These are phyloP conservation scores for Graphiopsis chlorocephala DNA, from an alignment of 2,329 filamentous ascomycete genomes.

Conservation along the genomic window DNA sequence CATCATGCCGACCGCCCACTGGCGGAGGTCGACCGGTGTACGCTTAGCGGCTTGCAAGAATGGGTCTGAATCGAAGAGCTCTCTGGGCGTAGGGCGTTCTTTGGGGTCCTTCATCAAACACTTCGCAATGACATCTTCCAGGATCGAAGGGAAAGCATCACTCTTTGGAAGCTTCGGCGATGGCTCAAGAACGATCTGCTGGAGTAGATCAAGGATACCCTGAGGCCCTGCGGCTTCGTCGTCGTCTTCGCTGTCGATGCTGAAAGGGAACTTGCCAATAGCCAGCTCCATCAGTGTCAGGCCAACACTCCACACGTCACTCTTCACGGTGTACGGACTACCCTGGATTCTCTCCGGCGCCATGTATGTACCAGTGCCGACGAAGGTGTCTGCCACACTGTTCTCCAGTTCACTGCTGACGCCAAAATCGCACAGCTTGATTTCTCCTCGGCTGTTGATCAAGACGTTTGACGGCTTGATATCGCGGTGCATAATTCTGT, in stretches of 20 bases:
- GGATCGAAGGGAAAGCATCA: constrained; percentile 89
- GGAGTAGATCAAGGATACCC: constrained; percentile 90
- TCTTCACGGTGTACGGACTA: constrained; percentile 95
- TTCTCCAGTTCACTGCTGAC: constrained; percentile 98
- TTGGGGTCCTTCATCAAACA: constrained; percentile 89
- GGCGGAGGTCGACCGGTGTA: constrained; percentile 87
- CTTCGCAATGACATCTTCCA: constrained; percentile 96
- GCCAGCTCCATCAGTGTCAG: constrained; percentile 94
- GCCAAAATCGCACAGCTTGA: constrained; percentile 98
- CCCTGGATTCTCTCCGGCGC: constrained; percentile 96
- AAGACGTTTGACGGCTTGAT: constrained; percentile 98
- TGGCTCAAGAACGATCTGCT: constrained; percentile 96
- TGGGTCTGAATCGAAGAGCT: constrained; percentile 87
- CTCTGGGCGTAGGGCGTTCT: constrained; percentile 84
- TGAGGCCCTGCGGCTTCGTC: constrained; percentile 70
- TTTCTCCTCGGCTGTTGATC: constrained; percentile 87
- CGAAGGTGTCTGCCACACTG: constrained; percentile 96
- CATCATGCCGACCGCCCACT: constrained; percentile 93
- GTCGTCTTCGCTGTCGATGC: constrained; percentile 71
- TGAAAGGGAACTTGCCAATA: constrained; percentile 96
- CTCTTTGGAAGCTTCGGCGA: constrained; percentile 92
- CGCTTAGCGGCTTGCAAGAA: constrained; percentile 96
- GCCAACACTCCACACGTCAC: constrained; percentile 98
- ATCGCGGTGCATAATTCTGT: constrained; percentile 98
- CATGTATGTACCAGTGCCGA: constrained; percentile 99